These are phyloP conservation scores for Salix brachista DNA, from an alignment of 345 rosid genomes.

Conservation along the genomic window DNA sequence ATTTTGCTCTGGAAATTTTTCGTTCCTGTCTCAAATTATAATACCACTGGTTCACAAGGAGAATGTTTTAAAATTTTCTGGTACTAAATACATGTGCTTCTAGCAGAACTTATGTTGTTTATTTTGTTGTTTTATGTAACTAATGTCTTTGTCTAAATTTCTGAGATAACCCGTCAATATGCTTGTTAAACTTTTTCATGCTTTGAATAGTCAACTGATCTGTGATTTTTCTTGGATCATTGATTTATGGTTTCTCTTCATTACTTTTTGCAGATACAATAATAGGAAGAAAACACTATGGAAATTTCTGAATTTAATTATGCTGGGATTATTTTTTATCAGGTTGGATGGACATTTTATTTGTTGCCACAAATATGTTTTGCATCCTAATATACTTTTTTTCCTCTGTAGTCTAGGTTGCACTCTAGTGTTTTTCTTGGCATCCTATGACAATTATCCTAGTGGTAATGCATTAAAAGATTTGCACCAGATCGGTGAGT, in stretches of 20 bases:
- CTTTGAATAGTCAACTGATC: background rate
- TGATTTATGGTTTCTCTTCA: constrained; percentile 4
- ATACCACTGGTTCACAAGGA: background rate
- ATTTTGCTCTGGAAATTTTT: too few species aligned
- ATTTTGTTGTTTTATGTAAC: background rate
- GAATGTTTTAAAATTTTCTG: background rate
- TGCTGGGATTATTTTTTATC: constrained; percentile 58
- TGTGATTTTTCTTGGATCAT: too few species aligned
- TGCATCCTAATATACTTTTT: constrained; percentile 19
- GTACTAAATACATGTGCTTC: too few species aligned
- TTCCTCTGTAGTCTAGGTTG: constrained; percentile 80
- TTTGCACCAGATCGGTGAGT: constrained; percentile 74
- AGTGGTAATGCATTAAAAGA: constrained; percentile 78
- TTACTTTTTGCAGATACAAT: constrained; percentile 59
- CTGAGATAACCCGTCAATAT: background rate
- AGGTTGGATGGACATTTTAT: constrained; percentile 44
- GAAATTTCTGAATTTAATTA: constrained; percentile 58
- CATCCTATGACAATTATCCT: constrained; percentile 86
- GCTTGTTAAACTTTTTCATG: background rate
- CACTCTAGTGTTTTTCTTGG: constrained; percentile 66
- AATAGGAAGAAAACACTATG: constrained; percentile 75
- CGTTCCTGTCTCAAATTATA: background rate
- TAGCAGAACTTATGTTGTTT: background rate
- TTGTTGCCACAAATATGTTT: background rate
- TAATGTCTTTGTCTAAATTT: background rate